These are phyloP conservation scores for Scleroderma bovista DNA, from an alignment of 768 basidiomycete genomes.

Conservation along the genomic window DNA sequence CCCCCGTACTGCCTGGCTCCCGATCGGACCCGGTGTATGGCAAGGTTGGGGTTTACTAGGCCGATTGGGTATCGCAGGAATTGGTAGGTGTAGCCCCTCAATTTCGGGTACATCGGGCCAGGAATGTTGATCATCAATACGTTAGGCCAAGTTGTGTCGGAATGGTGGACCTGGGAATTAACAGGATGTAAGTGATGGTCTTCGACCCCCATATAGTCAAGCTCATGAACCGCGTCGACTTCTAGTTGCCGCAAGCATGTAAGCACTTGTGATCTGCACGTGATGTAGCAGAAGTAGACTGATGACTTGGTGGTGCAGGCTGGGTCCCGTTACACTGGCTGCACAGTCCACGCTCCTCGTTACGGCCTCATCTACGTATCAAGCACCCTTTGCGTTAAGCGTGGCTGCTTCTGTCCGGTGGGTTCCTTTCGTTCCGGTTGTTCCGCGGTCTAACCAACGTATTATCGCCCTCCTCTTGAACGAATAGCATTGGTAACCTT, in stretches of 20 bases:
- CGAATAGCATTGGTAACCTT: conserved; percentile 73
- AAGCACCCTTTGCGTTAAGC: conserved; percentile 77
- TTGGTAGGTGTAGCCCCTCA: conserved; percentile 18
- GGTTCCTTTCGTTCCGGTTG: conserved; percentile 11
- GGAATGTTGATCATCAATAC: not conserved
- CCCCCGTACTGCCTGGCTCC: conserved; percentile 80
- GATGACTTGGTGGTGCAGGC: conserved; percentile 30
- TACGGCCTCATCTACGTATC: conserved; percentile 70
- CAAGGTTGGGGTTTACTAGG: conserved; percentile 64
- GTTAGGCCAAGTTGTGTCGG: conserved; percentile 65
- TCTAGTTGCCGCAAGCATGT: conserved; percentile 52
- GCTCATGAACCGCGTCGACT: not conserved
- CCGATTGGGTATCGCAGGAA: conserved; percentile 76
- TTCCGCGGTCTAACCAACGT: not conserved
- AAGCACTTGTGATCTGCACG: conserved; percentile 4
- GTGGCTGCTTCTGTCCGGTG: conserved; percentile 84
- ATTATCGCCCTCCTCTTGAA: not conserved
- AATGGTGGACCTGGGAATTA: conserved; percentile 99
- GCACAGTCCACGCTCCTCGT: conserved; percentile 83
- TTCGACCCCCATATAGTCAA: too few species aligned
- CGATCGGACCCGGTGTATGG: conserved; percentile 58
- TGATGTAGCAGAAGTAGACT: too few species aligned
- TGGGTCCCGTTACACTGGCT: conserved; percentile 79
- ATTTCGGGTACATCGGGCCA: too few species aligned
- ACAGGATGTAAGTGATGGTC: conserved; percentile 37